Evolutionary conservation across 2,329 filamentous ascomycete genomes (phyloP), one percentile per base, ranked within the genome.

Genomic region (Aspergillus ochraceoroseus): DNA sequence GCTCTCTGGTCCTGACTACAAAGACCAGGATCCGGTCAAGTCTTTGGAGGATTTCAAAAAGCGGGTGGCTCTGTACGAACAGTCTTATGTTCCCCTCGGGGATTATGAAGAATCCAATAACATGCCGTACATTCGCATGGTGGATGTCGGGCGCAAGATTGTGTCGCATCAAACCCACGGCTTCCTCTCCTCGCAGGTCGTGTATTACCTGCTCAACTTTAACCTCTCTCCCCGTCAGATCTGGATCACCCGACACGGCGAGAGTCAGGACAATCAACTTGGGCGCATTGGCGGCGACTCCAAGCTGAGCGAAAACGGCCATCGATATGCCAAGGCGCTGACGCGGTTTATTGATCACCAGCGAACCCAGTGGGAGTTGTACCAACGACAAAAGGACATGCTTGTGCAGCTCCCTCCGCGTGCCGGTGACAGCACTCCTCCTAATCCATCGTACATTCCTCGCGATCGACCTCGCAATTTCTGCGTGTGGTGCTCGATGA

Each of bases 401-500:
- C 77, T 83, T 48, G 83, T 82, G 1, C 83, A 85, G 43, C 94
- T 94, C 64, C 89, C 92, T n/a, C 90, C 92, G 1, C 77, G 82
- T 28, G 83, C 89, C 1, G 92, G 92, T 41, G 90, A 95, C 65
- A 85, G 85, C 51, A 96, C 92, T 0, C 92, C 92, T 3, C 92
- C 92, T 0, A 96, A 98, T 57, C 92, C 92, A 0, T 87, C 95
- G 59, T 82, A 75, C 38, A 61, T 68, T 12, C 61, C 61, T 2
- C 65, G 67, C 38, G 81, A 83, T 33, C 70, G 81, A 19, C 78
- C 84, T 19, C 77, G 85, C 57, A 94, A 95, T 61, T 96, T 95
- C 61, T 98, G 92, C 63, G 87, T 98, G 11, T 98, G 92, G 92
- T 95, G 90, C 0, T 94, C 87, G 2, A 96, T 96, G 90, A 77